Base-by-base conservation (phyloP, 2,329 filamentous ascomycete genomes). In the Paecilomyces niveus region DNA sequence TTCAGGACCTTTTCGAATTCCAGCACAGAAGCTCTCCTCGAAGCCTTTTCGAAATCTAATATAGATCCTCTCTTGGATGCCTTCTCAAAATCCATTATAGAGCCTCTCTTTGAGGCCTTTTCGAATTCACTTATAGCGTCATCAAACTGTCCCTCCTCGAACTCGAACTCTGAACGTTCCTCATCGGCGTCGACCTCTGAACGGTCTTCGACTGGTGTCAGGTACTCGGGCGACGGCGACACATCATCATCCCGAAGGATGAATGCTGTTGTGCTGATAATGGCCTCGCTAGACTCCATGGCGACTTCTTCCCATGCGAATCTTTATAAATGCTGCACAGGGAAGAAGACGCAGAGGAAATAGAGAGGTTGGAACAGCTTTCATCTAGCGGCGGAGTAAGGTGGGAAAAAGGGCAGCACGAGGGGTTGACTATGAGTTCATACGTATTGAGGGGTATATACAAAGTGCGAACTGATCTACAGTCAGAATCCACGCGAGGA, bases 61-160 rank as follows among this genome's bases (percentile, higher is more conserved):
- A 26, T 26, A 26, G 24, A 26, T 3, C 24, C 24, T 26, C 24
- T 26, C 24, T 5, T 26, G 3, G 24, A 26, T 5, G 24, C 24
- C 5, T 26, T 26, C 24, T 26, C 24, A 3, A 26, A 26, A 3
- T 58, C 58, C 3, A 10, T 5, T 21, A 32, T 54, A 21, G 53
- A 49, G 18, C 45, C 52, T 33, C 57, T 58, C 32, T 60, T 58
- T 22, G 59, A 54, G 13, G 56, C 60, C 24, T 62, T 58, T 21
- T 58, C 58, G 9, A 58, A 57, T 32, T 57, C 50, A 24, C n/a
- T 52, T 13, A 15, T 54, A 21, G 57, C 60, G 10, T 59, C 58
- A 33, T 60, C 58, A 11, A 57, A 32, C 3, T 31, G 22, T 22
- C 60, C 57, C 13, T 60, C 60, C n/a, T 61, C 60, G 11, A 54